Evolutionary conservation across 257 asterid genomes (phyloP).

Genomic region (Voacanga thouarsii): DNA sequence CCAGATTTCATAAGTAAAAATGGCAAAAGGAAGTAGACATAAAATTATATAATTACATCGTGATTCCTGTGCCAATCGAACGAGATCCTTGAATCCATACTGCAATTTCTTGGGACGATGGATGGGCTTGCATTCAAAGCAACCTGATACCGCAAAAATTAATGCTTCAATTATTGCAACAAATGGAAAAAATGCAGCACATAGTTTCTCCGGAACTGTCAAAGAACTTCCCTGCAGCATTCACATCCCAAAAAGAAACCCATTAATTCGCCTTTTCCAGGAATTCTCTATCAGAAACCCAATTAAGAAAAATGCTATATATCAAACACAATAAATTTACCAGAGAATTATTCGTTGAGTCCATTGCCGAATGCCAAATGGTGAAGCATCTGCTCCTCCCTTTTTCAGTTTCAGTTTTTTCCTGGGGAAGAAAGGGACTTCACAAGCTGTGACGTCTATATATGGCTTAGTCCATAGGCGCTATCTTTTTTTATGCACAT

Average conservation of each 20-base stretch:
- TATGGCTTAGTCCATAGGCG: too few relatives aligned
- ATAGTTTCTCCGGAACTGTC: conserved; percentile 50
- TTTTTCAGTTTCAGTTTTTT: too few relatives aligned
- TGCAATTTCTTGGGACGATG: conserved; percentile 23
- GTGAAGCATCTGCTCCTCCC: too few relatives aligned
- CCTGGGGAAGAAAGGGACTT: too few relatives aligned
- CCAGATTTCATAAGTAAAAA: not conserved
- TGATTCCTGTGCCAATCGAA: conserved; percentile 59
- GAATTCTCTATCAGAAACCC: not conserved
- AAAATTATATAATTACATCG: conserved; percentile 37
- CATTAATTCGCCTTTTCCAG: not conserved
- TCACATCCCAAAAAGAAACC: conserved; percentile 12
- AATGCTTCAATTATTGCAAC: conserved; percentile 48
- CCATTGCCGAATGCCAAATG: conserved; percentile 17
- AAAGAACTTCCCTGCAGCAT: conserved; percentile 36
- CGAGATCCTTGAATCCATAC: conserved; percentile 32
- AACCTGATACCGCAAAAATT: conserved; percentile 42
- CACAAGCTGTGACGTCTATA: too few relatives aligned
- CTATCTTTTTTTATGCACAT: too few relatives aligned
- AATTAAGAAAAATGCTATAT: not conserved
- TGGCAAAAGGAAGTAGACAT: not conserved
- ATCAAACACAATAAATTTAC: conserved; percentile 7
- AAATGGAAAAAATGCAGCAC: conserved; percentile 50
- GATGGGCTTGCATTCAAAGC: conserved; percentile 37
- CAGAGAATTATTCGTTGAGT: conserved; percentile 28